Evolutionary conservation across 495 filamentous ascomycete species (phyloP), one percentile per base, ranked within the genome.

Genomic region (Immersiella caudata): DNA sequence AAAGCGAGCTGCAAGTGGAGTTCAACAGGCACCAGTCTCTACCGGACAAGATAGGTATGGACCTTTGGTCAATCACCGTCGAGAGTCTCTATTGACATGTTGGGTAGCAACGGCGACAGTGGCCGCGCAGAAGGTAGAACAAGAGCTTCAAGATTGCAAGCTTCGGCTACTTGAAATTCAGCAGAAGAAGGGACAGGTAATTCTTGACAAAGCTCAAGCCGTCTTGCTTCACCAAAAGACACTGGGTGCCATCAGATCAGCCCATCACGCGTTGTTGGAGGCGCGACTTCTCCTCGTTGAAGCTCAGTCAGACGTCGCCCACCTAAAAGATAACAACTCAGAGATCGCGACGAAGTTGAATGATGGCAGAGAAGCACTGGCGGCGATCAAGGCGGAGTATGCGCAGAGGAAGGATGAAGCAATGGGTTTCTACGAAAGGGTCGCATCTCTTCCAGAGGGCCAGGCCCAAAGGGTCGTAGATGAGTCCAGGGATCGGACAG

Each of bases 221-320:
- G 83, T 89, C 11, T 76, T 97, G 26, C 75, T 89, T 68, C 74
- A 81, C 50, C 74, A 89, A 79, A 80, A 86, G 65, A 78, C 84
- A 27, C 85, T 96, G 8, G 80, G 84, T 29, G 70, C 74, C 21
- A 83, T 96, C 24, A 86, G 86, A 14, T 73, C 77, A 29, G 75
- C 83, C 11, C 86, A 91, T 63, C 83, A 89, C 50, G 83, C 86
- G 33, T 81, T 93, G 12, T 74, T 93, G 16, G 88, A 92, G 71
- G 83, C 84, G 1, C 84, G 91, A 64, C 76, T 97, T 52, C 81
- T 85, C 56, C 79, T 88, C 7, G 81, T 94, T 33, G 96, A 99
- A 79, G 94, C 93, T 0, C 75, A 80, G 9, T 97, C 93, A 0
- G 95, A 97, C 68, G 75, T 90, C 6, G 85, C 88, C 60, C 80